phyloP scores from a whole-genome alignment of 768 basidiomycete genomes.

The Amanita molliuscula region DNA sequence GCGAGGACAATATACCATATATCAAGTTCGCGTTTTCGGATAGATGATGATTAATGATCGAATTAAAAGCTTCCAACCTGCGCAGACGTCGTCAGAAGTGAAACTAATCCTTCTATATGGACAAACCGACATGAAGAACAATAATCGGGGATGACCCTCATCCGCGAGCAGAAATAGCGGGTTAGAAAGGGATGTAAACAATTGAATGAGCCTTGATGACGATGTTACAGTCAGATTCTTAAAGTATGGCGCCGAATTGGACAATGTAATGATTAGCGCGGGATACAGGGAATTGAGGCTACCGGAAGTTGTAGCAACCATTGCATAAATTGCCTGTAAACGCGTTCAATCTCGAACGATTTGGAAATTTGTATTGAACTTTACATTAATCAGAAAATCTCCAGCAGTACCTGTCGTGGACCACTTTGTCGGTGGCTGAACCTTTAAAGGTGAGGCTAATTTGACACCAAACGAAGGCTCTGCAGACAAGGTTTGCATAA shows the following conservation, averaged over 20 bases:
- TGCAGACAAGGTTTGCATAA: constrained; percentile 84
- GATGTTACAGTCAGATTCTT: constrained; percentile 72
- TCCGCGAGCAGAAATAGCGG: constrained; percentile 86
- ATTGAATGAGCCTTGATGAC: constrained; percentile 75
- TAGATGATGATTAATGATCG: constrained; percentile 68
- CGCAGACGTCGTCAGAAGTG: neutral
- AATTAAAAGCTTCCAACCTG: constrained; percentile 89
- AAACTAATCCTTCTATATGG: neutral
- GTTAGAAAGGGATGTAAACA: constrained; percentile 87
- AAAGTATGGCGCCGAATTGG: constrained; percentile 83
- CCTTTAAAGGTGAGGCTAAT: constrained; percentile 53
- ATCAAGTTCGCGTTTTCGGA: constrained; percentile 81
- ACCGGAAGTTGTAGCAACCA: constrained; percentile 84
- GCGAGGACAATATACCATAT: constrained; percentile 77
- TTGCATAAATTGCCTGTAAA: constrained; percentile 73
- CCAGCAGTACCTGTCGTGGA: constrained; percentile 59
- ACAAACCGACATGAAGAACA: constrained; percentile 71
- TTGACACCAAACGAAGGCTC: constrained; percentile 70
- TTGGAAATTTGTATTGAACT: constrained; percentile 13
- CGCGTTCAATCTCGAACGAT: constrained; percentile 6
- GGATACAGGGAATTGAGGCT: constrained; percentile 79
- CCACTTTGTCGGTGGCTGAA: constrained; percentile 71
- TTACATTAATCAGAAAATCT: constrained; percentile 82
- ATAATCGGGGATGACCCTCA: constrained; percentile 86
- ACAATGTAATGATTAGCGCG: constrained; percentile 81